Evolutionary conservation across 257 asterid genomes (phyloP).

Genomic region (Scutellaria galericulata): DNA sequence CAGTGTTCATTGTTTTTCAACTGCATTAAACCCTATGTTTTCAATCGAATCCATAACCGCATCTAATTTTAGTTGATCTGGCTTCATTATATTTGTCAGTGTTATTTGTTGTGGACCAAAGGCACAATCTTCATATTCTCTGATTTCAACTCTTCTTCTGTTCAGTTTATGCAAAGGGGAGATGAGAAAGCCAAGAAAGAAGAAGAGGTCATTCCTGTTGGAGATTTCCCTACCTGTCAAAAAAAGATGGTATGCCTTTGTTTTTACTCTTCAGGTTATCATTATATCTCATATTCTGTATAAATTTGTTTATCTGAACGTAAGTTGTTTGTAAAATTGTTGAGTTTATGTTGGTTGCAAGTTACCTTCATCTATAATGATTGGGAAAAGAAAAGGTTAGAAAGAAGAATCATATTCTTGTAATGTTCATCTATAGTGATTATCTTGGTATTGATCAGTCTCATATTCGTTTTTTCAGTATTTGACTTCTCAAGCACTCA

Average conservation of each 20-base stretch:
- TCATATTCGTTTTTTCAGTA: constrained; percentile 36
- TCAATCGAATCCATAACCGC: constrained; percentile 1
- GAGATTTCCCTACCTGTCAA: constrained; percentile 53
- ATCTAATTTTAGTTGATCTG: constrained; percentile 18
- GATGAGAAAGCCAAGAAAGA: constrained; percentile 61
- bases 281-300: background rate
- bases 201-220: constrained; percentile 53
- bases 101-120: constrained; percentile 1
- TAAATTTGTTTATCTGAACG: background rate
- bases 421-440: no score
- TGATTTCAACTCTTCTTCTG: background rate
- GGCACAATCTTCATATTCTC: constrained; percentile 7
- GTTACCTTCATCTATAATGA: background rate
- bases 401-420: no score
- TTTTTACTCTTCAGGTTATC: background rate
- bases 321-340: background rate
- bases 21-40: background rate
- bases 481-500: background rate
- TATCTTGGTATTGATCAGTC: background rate
- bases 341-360: constrained; percentile 1
- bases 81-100: background rate
- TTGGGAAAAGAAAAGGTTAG: no score
- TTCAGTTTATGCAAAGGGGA: constrained; percentile 94
- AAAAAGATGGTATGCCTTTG: constrained; percentile 67
- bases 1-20: background rate